Evolutionary conservation across 2,329 filamentous ascomycete species (phyloP).

Genomic region (Helotiales sp.): DNA sequence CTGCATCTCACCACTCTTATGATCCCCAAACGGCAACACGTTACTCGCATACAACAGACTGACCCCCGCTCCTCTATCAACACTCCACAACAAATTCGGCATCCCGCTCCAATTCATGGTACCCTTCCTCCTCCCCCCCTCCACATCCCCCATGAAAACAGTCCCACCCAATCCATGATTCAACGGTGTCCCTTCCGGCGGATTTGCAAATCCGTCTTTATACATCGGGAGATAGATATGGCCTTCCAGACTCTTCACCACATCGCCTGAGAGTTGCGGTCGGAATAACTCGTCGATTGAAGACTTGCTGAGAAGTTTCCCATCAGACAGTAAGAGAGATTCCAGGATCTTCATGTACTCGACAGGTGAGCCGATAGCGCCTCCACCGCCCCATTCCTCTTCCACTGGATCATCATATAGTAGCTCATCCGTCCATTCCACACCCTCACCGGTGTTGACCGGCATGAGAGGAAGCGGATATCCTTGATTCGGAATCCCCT

Average conservation of each 20-base stretch:
- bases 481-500: slow-evolving; percentile 8
- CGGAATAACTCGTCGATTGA: slow-evolving; percentile 53
- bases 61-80: slow-evolving; percentile 47
- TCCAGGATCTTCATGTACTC: slow-evolving; percentile 52
- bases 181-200: slow-evolving; percentile 45
- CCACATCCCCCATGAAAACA: slow-evolving; percentile 46
- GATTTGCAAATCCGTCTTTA: slow-evolving; percentile 36
- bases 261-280: slow-evolving; percentile 47
- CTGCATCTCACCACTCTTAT: slow-evolving; percentile 44
- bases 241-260: not conserved
- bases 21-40: slow-evolving; percentile 50
- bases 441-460: slow-evolving; percentile 12
- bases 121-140: slow-evolving; percentile 45
- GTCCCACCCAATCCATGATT: slow-evolving; percentile 50
- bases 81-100: slow-evolving; percentile 52
- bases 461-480: not conserved
- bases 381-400: slow-evolving; percentile 45
- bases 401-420: slow-evolving; percentile 26
- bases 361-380: slow-evolving; percentile 43
- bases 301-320: slow-evolving; percentile 49
- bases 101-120: slow-evolving; percentile 52
- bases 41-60: slow-evolving; percentile 50
- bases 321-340: slow-evolving; percentile 55
- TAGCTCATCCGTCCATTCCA: slow-evolving; percentile 21
- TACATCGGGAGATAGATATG: not conserved